Percentiles rank a stretch among this genome's conserved stretches.
These are phyloP conservation scores for Verticillium isaacii DNA, from an alignment of 2,329 filamentous ascomycete species.

Conservation along the genomic window DNA sequence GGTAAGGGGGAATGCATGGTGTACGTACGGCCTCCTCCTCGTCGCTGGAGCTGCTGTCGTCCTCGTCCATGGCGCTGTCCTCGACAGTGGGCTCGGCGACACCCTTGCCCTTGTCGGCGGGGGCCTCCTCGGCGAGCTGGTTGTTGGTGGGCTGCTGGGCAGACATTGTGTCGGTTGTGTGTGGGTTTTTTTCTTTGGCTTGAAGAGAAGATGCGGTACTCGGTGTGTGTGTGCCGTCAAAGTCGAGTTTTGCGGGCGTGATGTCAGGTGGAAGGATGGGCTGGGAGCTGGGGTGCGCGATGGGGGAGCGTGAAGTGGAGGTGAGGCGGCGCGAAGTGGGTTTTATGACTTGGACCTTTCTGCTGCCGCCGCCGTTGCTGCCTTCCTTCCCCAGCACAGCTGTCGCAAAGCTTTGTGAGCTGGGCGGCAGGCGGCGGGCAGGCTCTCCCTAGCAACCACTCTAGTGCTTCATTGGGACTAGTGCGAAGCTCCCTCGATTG, in stretches of 20 bases:
- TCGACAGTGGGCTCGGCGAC: constrained; percentile 42
- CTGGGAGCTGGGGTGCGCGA: constrained; percentile 4
- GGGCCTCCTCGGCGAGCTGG: constrained; percentile 37
- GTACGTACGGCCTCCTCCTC: constrained; percentile 55
- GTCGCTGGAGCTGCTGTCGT: constrained; percentile 58
- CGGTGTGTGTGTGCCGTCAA: background rate
- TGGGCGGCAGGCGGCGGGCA: background rate
- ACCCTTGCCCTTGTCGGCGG: constrained; percentile 79
- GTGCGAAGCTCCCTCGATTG: background rate
- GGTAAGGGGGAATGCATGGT: background rate
- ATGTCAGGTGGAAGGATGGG: background rate
- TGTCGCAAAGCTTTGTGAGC: constrained; percentile 5
- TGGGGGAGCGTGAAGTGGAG: constrained; percentile 7
- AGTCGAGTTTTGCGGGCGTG: background rate
- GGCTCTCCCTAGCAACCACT: constrained; percentile 4
- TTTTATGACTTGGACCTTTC: constrained; percentile 12
- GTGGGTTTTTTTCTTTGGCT: constrained; percentile 3
- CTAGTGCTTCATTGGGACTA: constrained; percentile 2
- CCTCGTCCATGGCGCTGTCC: constrained; percentile 68
- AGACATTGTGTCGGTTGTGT: constrained; percentile 36
- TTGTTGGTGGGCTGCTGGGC: constrained; percentile 43
- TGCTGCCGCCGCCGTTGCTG: constrained; percentile 1
- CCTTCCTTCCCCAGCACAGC: constrained; percentile 7
- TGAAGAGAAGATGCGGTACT: background rate
- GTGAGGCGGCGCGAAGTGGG: constrained; percentile 4